phyloP scores from a whole-genome alignment of 345 rosid species.

The Populus alba region DNA sequence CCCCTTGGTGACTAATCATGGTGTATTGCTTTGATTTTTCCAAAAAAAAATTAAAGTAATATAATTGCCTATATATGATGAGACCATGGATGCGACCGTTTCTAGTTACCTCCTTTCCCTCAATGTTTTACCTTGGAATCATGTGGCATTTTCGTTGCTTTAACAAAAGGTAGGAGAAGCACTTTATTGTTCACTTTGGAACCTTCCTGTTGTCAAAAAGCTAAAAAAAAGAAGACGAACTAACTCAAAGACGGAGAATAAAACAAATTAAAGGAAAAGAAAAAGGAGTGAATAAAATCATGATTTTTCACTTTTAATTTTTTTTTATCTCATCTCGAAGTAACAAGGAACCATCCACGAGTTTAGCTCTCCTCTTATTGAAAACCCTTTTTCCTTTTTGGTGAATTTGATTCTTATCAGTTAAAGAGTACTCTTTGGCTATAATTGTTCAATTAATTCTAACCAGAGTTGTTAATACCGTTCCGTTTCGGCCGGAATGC shows the following conservation, averaged over 20 bases:
- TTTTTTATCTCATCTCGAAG: neutral
- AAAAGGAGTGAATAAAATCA: neutral
- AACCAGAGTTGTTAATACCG: no score
- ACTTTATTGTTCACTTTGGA: neutral
- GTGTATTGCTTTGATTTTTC: neutral
- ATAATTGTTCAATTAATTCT: no score
- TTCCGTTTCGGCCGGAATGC: no score
- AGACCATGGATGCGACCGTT: neutral
- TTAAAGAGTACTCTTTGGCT: no score
- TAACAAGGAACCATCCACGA: no score
- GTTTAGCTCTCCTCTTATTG: no score
- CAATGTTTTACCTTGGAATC: neutral
- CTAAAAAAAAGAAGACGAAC: neutral
- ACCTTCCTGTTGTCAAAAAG: slow-evolving; percentile 1
- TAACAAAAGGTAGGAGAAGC: neutral
- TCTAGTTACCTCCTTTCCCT: neutral
- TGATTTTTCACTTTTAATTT: neutral
- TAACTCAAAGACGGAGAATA: neutral
- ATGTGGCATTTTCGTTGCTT: neutral
- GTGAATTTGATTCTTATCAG: no score
- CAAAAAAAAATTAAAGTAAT: no score
- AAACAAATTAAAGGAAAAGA: neutral
- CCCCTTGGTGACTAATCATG: neutral
- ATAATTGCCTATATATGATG: no score
- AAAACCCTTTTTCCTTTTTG: no score